Evolutionary conservation across 345 rosid genomes (phyloP), one percentile per base, ranked within the genome.

Genomic region (Salix udensis): DNA sequence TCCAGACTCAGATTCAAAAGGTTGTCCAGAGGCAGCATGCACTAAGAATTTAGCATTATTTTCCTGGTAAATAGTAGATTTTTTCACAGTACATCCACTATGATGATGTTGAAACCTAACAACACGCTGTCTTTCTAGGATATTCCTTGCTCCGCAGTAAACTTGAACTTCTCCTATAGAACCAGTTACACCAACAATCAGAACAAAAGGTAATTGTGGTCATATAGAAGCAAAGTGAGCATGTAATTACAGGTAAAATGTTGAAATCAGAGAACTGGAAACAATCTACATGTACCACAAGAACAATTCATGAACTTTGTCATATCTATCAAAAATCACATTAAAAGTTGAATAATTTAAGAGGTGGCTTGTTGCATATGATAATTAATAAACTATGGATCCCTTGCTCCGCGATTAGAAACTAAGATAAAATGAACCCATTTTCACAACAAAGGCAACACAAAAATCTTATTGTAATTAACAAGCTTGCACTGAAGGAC

Each of bases 21-120:
- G 87, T 68, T 91, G 91, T 79, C 82, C 85, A 36, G 96, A 73
- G 71, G 92, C 80, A 13, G 93, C 93, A 85, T 83, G 81, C 30
- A 85, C 92, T 40, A 70, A 74, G 81, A 80, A 83, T 76, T 74
- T 87, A 23, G 53, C 48, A 23, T 79, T 82, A 31, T 68, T 81
- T 78, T 70, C 82, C 71, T 7, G 79, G 67, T 70, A 60, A 65
- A 68, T 40, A 8, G 66, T 31, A 39, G 79, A 76, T 77, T 79
- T 79, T 74, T 79, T 65, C 55, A 24, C 77, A 46, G 46, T 26
- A 55, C 71, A 71, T 75, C 70, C 74, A 64, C 76, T 77, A 67
- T 76, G 65, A 82, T 80, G 80, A 82, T 77, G 82, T 84, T 73
- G 80, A 80, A 73, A 77, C 74, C 81, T 86, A 9, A 67, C 21